These are phyloP conservation scores for Gastrodia elata DNA, from an alignment of 106 monocot genomes.

Conservation along the genomic window DNA sequence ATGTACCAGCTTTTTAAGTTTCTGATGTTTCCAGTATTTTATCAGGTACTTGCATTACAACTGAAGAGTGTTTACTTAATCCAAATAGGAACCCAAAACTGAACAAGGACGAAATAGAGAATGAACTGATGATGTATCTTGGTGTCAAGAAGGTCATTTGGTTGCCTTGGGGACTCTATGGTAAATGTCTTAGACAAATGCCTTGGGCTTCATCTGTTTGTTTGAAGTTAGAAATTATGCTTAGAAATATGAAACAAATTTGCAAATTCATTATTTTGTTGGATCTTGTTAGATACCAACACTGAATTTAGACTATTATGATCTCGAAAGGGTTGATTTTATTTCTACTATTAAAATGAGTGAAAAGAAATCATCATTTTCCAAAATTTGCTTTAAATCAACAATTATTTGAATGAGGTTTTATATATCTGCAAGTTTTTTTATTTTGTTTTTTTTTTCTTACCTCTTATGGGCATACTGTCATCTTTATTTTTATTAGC, in stretches of 20 bases:
- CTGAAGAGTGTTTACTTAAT: slow-evolving; percentile 90
- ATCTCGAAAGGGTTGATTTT: not conserved
- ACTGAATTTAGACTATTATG: not conserved
- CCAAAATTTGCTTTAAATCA: not conserved
- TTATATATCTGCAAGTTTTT: not conserved
- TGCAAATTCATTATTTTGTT: not conserved
- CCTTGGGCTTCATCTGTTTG: not conserved
- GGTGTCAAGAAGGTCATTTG: slow-evolving; percentile 88
- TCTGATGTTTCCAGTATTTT: slow-evolving; percentile 4
- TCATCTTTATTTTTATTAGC: not conserved
- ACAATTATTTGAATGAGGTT: not conserved
- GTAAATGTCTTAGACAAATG: slow-evolving; percentile 56
- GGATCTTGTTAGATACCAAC: not conserved
- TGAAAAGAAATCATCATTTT: not conserved
- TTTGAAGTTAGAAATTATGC: not conserved
- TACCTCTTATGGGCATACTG: not conserved
- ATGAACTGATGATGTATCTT: slow-evolving; percentile 71
- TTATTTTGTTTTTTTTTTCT: not conserved
- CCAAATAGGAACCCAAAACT: slow-evolving; percentile 87
- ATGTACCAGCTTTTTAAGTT: not conserved
- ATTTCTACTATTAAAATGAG: not conserved
- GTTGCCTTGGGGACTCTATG: slow-evolving; percentile 82
- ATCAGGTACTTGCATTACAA: slow-evolving; percentile 92
- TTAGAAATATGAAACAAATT: not conserved
- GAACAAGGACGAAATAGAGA: slow-evolving; percentile 82